phyloP scores from a whole-genome alignment of 2,329 filamentous ascomycete species.

The Penicillium corylophilum region DNA sequence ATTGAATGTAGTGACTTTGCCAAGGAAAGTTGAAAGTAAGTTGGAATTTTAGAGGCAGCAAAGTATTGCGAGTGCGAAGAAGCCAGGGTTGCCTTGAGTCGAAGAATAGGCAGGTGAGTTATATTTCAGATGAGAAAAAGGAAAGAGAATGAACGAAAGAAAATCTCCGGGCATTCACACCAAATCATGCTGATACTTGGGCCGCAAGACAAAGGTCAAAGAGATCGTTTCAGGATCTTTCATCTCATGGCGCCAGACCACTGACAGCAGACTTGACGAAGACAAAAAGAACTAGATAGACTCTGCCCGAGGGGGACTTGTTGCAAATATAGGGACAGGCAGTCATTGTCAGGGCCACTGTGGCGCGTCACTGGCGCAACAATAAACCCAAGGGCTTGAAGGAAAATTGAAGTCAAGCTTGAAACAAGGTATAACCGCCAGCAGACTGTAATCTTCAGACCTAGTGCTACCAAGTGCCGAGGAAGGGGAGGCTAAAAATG shows the following conservation, averaged over 20 bases:
- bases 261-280: not conserved
- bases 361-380: constrained; percentile 14
- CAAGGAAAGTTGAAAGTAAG: not conserved
- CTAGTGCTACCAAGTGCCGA: constrained; percentile 3
- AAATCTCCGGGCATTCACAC: constrained; percentile 5
- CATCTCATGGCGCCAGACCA: constrained; percentile 1
- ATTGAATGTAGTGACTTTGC: not conserved
- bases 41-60: not conserved
- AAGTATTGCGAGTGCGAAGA: not conserved
- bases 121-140: constrained; percentile 3
- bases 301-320: not conserved
- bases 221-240: constrained; percentile 5
- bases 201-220: constrained; percentile 4
- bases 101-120: not conserved
- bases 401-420: constrained; percentile 3
- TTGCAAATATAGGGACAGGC: constrained; percentile 17
- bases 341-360: not conserved
- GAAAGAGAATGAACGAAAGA: constrained; percentile 4
- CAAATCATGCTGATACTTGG: constrained; percentile 9
- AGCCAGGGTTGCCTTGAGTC: not conserved
- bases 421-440: constrained; percentile 14
- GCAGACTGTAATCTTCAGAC: constrained; percentile 3
- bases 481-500: not conserved
- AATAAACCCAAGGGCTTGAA: constrained; percentile 4
- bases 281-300: not conserved